Base-by-base conservation (phyloP, 1,139 yeast genomes). In the Pichia sp. region DNA sequence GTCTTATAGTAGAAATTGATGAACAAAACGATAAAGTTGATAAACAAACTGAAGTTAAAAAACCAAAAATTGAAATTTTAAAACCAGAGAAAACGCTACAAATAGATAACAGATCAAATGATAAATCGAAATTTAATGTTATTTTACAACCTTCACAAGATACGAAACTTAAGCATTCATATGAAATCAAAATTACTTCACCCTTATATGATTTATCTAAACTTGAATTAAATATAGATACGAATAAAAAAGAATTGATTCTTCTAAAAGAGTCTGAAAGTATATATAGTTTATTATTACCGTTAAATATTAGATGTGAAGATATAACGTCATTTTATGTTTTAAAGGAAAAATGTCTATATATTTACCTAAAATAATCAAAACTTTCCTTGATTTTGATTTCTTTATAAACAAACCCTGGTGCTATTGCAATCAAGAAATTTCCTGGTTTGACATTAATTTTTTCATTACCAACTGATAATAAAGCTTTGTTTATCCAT, bases 311-410 rank as follows among this genome's bases (percentile, higher is more conserved):
- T 12, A 29, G 28, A 6, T 49, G 50, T 4, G 35, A 35, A 3
- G 16, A 37, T 12, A 24, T 48, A 12, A 39, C 32, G 1, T 30
- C 48, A 7, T 51, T 44, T 36, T 48, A 31, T 35, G 35, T 43
- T 9, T 34, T n/a, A 27, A 30, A 40, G 12, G 47, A 46, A 7
- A 10, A 31, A 12, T 30, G 16, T 9, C 23, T 50, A 9, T 37
- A 44, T 31, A 39, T 51, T 12, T 51, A 35, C 31, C 40, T 46
- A 20, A 44, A 43, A 40, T 49, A 30, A 30, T 9, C 6, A 29
- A 16, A 6, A 4, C 25, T 11, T 32, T 23, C 4, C 22, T 5
- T 11, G 11, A 32, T 23, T 22, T 22, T 32, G 6, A 22, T 11
- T 10, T 23, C 26, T 11, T 10, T 9, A 22, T 23, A 32, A 7